Percentiles rank a stretch among this genome's conserved stretches.
These are phyloP conservation scores for Leptographium lundbergii DNA, from an alignment of 2,329 filamentous ascomycete species.

Conservation along the genomic window DNA sequence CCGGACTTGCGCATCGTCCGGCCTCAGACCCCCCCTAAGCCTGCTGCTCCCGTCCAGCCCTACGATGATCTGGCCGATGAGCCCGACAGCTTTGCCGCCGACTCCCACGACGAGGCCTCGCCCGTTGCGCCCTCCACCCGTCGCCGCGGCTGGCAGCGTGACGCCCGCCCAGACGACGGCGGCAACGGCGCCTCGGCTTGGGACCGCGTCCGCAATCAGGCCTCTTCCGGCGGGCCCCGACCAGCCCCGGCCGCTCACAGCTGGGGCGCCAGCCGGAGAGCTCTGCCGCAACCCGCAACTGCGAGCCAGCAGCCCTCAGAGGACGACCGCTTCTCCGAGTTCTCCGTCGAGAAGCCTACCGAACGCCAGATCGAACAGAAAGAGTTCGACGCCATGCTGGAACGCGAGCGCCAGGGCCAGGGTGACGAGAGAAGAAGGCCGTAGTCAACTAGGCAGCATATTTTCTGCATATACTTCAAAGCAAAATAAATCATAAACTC, in stretches of 20 bases:
- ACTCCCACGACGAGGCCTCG: conserved; percentile 11
- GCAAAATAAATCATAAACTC: no score
- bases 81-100: background rate
- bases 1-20: background rate
- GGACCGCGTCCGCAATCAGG: conserved; percentile 11
- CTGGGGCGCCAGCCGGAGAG: background rate
- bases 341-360: conserved; percentile 5
- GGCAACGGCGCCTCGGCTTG: conserved; percentile 9
- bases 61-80: background rate
- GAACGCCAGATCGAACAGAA: conserved; percentile 11
- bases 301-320: background rate
- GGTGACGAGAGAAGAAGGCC: background rate
- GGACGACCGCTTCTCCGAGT: conserved; percentile 7
- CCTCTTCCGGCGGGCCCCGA: background rate
- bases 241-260: background rate
- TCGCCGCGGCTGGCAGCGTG: conserved; percentile 1
- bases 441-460: no score
- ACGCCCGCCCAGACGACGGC: background rate
- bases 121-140: conserved; percentile 9
- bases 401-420: conserved; percentile 12
- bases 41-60: background rate
- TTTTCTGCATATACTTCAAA: no score
- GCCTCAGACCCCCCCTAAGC: background rate
- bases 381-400: conserved; percentile 15
- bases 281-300: background rate